These are phyloP conservation scores for Margaritispora aquatica DNA, from an alignment of 495 filamentous ascomycete genomes.

Conservation along the genomic window DNA sequence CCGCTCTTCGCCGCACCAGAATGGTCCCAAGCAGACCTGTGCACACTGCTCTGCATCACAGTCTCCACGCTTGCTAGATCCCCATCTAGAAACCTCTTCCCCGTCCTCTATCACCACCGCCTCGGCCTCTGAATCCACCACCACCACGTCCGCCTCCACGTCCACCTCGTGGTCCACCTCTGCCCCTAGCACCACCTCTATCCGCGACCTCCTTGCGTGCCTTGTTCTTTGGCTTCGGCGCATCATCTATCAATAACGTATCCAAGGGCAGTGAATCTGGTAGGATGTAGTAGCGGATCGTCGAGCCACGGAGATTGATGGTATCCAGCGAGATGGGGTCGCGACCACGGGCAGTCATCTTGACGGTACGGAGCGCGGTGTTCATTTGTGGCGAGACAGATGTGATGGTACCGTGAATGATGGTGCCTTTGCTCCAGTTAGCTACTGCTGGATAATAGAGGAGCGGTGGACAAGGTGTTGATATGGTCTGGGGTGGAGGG, in stretches of 20 bases:
- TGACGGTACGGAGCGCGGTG: constrained; percentile 85
- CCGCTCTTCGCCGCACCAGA: no score
- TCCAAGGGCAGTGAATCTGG: constrained; percentile 93
- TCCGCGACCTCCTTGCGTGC: constrained; percentile 83
- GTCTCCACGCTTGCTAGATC: background rate
- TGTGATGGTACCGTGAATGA: constrained; percentile 91
- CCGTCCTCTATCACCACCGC: constrained; percentile 55
- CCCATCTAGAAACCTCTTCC: constrained; percentile 50
- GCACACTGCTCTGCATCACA: no score
- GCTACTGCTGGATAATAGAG: no score
- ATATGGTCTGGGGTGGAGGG: background rate
- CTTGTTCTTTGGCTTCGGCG: constrained; percentile 99
- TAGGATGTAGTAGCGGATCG: constrained; percentile 89
- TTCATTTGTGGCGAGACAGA: constrained; percentile 97
- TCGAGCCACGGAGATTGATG: constrained; percentile 93
- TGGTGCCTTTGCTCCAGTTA: constrained; percentile 73
- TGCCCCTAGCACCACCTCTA: constrained; percentile 51
- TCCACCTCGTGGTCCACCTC: constrained; percentile 47
- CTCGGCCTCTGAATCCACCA: constrained; percentile 54
- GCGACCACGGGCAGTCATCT: constrained; percentile 85
- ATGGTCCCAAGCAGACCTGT: no score
- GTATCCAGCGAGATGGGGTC: constrained; percentile 82
- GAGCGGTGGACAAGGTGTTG: background rate
- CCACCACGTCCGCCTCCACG: constrained; percentile 51
- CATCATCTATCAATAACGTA: constrained; percentile 89